Percentiles rank a stretch among this genome's conserved stretches.
These are phyloP conservation scores for Helichrysum umbraculigerum DNA, from an alignment of 129 eudicot species.

Conservation along the genomic window DNA sequence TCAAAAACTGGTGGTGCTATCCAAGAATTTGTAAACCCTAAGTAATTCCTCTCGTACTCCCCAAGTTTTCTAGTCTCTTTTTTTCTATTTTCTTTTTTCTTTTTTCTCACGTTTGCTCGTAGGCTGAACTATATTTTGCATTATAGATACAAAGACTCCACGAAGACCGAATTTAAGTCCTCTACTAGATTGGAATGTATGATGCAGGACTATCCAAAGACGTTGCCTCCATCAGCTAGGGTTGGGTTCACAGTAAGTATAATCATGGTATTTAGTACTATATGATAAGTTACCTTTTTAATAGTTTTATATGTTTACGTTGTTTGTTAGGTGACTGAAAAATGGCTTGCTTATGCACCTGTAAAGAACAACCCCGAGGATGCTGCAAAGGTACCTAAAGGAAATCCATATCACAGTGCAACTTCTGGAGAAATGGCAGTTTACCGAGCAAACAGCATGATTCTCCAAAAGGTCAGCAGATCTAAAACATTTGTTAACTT, in stretches of 20 bases:
- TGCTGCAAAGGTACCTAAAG: constrained; percentile 98
- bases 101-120: background rate
- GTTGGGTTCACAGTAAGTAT: constrained; percentile 91
- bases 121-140: constrained; percentile 1
- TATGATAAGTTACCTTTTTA: background rate
- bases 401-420: constrained; percentile 91
- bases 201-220: constrained; percentile 99
- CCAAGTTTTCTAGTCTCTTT: background rate
- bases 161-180: constrained; percentile 81
- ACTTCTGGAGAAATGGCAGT: constrained; percentile 91
- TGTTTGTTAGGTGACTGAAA: constrained; percentile 64
- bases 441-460: constrained; percentile 74
- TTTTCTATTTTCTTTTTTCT: background rate
- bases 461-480: constrained; percentile 56
- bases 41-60: constrained; percentile 44
- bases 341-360: constrained; percentile 98
- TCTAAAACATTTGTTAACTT: background rate
- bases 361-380: constrained; percentile 96
- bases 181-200: constrained; percentile 95
- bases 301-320: background rate
- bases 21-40: constrained; percentile 93
- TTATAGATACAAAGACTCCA: constrained; percentile 81
- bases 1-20: constrained; percentile 88
- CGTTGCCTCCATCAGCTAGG: constrained; percentile 84
- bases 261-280: background rate